Conservation (phyloP, 192 early-diverging fungal species). For the Podila epicladia region DNA sequence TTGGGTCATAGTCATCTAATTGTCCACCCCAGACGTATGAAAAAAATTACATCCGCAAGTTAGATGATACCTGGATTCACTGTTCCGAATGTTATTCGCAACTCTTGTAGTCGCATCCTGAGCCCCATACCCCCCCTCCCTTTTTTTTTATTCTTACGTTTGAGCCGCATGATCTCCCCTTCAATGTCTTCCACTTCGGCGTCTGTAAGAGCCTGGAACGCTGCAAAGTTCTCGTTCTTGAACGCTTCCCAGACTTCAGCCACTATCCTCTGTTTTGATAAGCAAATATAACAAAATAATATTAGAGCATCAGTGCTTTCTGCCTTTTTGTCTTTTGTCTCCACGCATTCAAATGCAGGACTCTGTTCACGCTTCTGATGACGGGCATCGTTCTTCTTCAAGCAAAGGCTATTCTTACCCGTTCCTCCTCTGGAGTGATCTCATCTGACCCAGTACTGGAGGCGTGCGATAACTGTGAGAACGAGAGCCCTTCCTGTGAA, state of each 20-base stretch:
- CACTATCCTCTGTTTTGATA: conserved; percentile 18
- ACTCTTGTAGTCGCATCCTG: background rate
- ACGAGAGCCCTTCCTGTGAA: background rate
- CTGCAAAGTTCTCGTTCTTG: conserved; percentile 35
- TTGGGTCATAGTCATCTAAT: conserved; percentile 27
- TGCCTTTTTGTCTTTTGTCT: background rate
- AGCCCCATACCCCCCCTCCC: too few relatives aligned
- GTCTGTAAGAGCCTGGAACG: conserved; percentile 31
- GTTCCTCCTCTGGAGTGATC: conserved; percentile 22
- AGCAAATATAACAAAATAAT: background rate
- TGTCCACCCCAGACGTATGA: background rate
- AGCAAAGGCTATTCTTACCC: conserved; percentile 3
- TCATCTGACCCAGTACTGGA: background rate
- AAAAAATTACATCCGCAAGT: background rate
- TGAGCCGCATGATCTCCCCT: conserved; percentile 26
- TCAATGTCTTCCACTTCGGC: conserved; percentile 41
- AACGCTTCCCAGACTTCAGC: conserved; percentile 45
- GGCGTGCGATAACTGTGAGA: background rate
- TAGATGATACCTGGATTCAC: background rate
- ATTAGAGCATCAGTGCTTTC: background rate
- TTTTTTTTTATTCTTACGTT: conserved; percentile 11
- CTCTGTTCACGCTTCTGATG: background rate
- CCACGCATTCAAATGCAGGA: background rate
- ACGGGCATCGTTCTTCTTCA: background rate
- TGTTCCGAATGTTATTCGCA: background rate